These are phyloP conservation scores for Monosporascus sp. DNA, from an alignment of 2,329 filamentous ascomycete species.

Conservation along the genomic window DNA sequence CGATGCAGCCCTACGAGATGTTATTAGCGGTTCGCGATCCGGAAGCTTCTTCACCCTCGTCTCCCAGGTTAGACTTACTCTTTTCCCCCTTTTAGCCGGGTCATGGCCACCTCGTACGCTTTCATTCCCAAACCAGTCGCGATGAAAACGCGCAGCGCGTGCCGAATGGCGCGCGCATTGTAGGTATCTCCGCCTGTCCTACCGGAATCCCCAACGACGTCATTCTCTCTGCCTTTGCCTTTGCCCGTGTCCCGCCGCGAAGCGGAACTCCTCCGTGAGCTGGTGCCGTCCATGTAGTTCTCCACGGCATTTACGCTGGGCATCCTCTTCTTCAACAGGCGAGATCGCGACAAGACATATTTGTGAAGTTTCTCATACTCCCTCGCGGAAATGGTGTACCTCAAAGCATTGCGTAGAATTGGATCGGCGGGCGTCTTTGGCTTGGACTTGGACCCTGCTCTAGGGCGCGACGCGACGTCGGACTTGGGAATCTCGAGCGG, in stretches of 20 bases:
- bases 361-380: conserved; percentile 84
- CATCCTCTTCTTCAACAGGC: conserved; percentile 47
- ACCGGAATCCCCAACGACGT: conserved; percentile 7
- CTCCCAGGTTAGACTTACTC: conserved; percentile 33
- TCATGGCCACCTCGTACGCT: conserved; percentile 50
- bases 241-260: conserved; percentile 23
- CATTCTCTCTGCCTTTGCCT: conserved; percentile 20
- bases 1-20: conserved; percentile 13
- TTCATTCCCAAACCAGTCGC: conserved; percentile 60
- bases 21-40: conserved; percentile 8
- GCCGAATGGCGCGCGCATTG: conserved; percentile 64
- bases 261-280: conserved; percentile 11
- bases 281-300: conserved; percentile 44
- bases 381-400: conserved; percentile 78
- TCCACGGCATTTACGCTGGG: conserved; percentile 52
- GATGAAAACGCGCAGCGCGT: conserved; percentile 66
- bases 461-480: conserved; percentile 13
- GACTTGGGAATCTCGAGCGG: conserved; percentile 17
- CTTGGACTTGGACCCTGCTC: conserved; percentile 15
- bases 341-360: conserved; percentile 72
- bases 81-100: conserved; percentile 39
- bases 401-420: conserved; percentile 76
- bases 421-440: conserved; percentile 48
- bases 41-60: not conserved
- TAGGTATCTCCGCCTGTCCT: conserved; percentile 52